Percentiles rank a stretch among this genome's conserved stretches.
Evolutionary conservation across 176 grass and related monocot species (phyloP).

Genomic region (Tillandsia fasciculata): DNA sequence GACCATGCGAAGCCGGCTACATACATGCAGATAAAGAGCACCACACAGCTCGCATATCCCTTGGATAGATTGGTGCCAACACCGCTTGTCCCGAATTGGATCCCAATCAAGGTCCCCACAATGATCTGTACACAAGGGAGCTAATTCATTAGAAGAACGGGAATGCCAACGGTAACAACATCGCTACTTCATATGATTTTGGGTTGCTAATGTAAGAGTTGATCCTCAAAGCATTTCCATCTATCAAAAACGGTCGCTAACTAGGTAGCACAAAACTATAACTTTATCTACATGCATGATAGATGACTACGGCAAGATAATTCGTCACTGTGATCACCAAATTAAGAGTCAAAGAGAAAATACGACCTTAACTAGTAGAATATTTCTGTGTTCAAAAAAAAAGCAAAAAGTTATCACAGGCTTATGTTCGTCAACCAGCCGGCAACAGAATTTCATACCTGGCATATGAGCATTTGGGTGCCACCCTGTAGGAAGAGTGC

Average conservation of each 20-base stretch:
- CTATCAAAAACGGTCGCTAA: too few species aligned
- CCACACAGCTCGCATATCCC: slow-evolving; percentile 5
- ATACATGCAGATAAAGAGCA: slow-evolving; percentile 19
- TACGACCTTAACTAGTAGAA: too few species aligned
- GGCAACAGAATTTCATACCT: slow-evolving; percentile 1
- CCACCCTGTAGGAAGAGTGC: slow-evolving; percentile 16
- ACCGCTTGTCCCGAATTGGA: slow-evolving; percentile 9
- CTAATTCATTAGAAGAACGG: too few species aligned
- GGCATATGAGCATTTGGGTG: slow-evolving; percentile 17
- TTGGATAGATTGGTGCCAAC: slow-evolving; percentile 1
- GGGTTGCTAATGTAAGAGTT: too few species aligned
- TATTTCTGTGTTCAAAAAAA: background rate
- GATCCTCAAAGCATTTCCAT: too few species aligned
- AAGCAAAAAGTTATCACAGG: background rate
- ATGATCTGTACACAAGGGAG: background rate
- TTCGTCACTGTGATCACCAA: too few species aligned
- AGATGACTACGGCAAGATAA: too few species aligned
- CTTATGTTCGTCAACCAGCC: background rate
- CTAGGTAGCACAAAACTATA: too few species aligned
- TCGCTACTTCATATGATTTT: too few species aligned
- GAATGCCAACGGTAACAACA: too few species aligned
- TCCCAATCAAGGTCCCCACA: slow-evolving; percentile 17
- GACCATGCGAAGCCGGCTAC: slow-evolving; percentile 20
- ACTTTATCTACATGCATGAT: too few species aligned
- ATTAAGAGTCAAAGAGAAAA: too few species aligned